These are phyloP conservation scores for Leishmania major DNA, from an alignment of 208 protist genomes.

Conservation along the genomic window DNA sequence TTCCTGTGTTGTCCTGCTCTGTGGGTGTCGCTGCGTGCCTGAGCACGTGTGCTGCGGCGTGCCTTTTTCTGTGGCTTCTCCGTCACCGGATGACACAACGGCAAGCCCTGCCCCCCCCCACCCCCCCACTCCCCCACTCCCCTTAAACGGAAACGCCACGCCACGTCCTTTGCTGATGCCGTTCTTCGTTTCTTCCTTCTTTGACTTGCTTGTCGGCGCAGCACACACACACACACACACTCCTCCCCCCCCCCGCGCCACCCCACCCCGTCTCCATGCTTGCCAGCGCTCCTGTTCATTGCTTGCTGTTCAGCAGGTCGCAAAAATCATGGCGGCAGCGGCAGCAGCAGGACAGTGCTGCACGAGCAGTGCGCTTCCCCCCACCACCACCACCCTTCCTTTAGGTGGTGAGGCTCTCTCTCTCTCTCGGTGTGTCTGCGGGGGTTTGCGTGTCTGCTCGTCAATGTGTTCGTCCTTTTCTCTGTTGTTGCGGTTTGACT, in stretches of 20 bases:
- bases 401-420: background rate
- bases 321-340: too few species aligned
- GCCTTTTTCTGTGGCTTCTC: background rate
- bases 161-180: background rate
- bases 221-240: too few species aligned
- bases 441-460: background rate
- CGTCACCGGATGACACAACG: background rate
- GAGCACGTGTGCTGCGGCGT: too few species aligned
- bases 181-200: background rate
- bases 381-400: background rate
- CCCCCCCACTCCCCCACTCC: too few species aligned
- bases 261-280: background rate
- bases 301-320: too few species aligned
- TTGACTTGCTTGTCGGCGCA: background rate
- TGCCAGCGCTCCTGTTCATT: background rate
- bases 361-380: background rate
- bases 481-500: background rate
- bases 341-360: background rate
- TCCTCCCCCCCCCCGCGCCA: too few species aligned
- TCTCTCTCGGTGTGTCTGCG: background rate
- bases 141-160: background rate
- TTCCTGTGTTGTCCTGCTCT: background rate
- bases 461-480: background rate
- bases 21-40: background rate
- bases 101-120: background rate